Conservation (phyloP, 192 early-diverging fungal genomes). For the Gigaspora rosea region DNA sequence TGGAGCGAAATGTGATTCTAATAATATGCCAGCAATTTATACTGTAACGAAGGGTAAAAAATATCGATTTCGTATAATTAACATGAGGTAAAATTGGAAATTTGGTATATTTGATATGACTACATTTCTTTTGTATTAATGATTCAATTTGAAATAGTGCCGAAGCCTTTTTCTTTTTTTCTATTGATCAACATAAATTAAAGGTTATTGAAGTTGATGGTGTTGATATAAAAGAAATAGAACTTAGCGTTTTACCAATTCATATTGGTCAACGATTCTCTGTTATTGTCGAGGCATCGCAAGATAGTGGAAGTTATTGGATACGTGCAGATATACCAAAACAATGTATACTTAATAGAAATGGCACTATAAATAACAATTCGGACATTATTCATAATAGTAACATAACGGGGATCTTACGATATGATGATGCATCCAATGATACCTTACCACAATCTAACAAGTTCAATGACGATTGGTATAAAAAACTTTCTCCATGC, state of each 20-base stretch:
- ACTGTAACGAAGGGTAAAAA: slow-evolving; percentile 33
- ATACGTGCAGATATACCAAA: slow-evolving; percentile 22
- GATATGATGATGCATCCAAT: neutral
- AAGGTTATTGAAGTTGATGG: slow-evolving; percentile 74
- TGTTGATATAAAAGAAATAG: slow-evolving; percentile 34
- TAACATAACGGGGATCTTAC: no score
- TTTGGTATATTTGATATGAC: neutral
- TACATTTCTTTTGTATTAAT: neutral
- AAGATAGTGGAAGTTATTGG: slow-evolving; percentile 25
- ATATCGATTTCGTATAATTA: slow-evolving; percentile 64
- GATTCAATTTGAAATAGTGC: slow-evolving; percentile 36
- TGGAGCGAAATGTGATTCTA: slow-evolving; percentile 22
- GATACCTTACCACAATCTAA: slow-evolving; percentile 1
- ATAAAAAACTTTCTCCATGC: slow-evolving; percentile 30
- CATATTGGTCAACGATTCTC: slow-evolving; percentile 32
- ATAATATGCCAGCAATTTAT: slow-evolving; percentile 30
- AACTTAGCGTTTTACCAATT: neutral
- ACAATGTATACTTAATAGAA: neutral
- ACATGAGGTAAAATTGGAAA: slow-evolving; percentile 39
- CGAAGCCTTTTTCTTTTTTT: slow-evolving; percentile 61
- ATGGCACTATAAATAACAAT: no score
- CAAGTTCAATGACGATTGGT: neutral
- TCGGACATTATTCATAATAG: no score
- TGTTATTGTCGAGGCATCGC: slow-evolving; percentile 15
- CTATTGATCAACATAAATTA: slow-evolving; percentile 68